These are phyloP conservation scores for Malassezia furfur DNA, from an alignment of 1,284 basidiomycete genomes.

Conservation along the genomic window DNA sequence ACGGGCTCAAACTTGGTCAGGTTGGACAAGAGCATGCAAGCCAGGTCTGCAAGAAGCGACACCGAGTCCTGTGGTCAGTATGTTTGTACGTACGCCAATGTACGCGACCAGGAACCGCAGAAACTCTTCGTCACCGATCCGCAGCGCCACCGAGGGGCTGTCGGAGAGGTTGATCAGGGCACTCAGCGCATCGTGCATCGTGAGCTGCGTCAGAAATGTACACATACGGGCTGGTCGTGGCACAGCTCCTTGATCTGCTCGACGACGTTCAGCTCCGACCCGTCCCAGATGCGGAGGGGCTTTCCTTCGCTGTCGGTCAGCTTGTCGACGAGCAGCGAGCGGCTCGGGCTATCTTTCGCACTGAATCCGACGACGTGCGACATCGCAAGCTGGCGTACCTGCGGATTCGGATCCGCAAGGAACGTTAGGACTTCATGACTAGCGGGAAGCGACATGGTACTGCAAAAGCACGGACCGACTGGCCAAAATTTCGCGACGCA, in stretches of 20 bases:
- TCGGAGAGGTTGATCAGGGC: constrained; percentile 90
- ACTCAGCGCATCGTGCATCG: constrained; percentile 88
- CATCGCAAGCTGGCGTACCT: constrained; percentile 76
- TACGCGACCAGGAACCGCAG: constrained; percentile 78
- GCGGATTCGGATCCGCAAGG: constrained; percentile 72
- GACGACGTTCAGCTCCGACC: constrained; percentile 38
- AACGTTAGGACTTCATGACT: constrained; percentile 66
- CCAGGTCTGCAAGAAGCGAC: constrained; percentile 81
- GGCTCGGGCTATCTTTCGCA: constrained; percentile 27
- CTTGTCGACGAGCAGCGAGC: constrained; percentile 32
- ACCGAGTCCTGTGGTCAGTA: constrained; percentile 59
- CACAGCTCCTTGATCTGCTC: constrained; percentile 71
- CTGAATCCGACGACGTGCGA: constrained; percentile 60
- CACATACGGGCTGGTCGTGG: constrained; percentile 58
- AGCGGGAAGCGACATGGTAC: constrained; percentile 18
- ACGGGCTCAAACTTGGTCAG: constrained; percentile 69
- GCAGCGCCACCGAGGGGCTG: constrained; percentile 61
- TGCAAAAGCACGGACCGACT: not conserved
- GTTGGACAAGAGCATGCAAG: constrained; percentile 93
- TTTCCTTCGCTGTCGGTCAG: constrained; percentile 32
- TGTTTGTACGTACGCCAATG: constrained; percentile 54
- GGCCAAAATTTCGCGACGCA: too few relatives aligned
- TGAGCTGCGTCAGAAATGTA: constrained; percentile 47
- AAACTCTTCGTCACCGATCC: constrained; percentile 65
- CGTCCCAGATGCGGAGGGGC: constrained; percentile 28